Base-by-base conservation (phyloP, 2,329 filamentous ascomycete genomes). In the Pseudogymnoascus sp. region DNA sequence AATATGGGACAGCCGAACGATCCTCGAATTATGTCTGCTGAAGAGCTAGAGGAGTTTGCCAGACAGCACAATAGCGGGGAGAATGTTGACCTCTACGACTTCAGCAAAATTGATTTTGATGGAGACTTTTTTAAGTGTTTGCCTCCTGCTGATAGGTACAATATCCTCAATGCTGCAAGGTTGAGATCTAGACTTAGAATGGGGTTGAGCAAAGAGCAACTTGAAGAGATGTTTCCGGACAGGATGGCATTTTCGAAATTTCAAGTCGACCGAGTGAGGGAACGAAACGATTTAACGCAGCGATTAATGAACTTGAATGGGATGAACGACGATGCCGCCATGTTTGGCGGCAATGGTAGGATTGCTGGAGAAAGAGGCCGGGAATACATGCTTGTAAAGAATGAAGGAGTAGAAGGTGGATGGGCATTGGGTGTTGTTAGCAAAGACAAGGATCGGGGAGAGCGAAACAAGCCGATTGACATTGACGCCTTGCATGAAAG, bases 51-150 rank as follows among this genome's bases (percentile, higher is more conserved):
- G 74, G 88, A 93, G 66, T 99, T 99, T 72, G 93, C 95, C 2
- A 81, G 87, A 59, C 92, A 97, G 65, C 97, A 97, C 69, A 85
- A 97, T 69, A 86, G 85, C 63, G 94, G 94, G 60, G 92, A 97
- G 74, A 93, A 97, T 72, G 88, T 97, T 68, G 87, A 87, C 66
- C 75, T 92, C 4, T 97, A 97, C 74, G 93, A 97, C 75, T 99
- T 99, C 71, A 95, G 90, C 71, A 97, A 97, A 75, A 99, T 99
- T 68, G 94, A 99, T 71, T 99, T 97, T 69, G 89, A 97, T 66
- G 90, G 92, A 66, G 86, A 93, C 11, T 99, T 99, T 75, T 99
- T 99, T 76, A 85, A 89, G 72, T 96, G 91, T 71, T 75, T 99
- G 62, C 94, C 95, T 0, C 81, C 92, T 1, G 87, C 88, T 1